A percentile compares a stretch with the other conserved stretches of the same genome.
phyloP scores from a whole-genome alignment of 2,329 filamentous ascomycete genomes.

The Penicillium verrucosum region DNA sequence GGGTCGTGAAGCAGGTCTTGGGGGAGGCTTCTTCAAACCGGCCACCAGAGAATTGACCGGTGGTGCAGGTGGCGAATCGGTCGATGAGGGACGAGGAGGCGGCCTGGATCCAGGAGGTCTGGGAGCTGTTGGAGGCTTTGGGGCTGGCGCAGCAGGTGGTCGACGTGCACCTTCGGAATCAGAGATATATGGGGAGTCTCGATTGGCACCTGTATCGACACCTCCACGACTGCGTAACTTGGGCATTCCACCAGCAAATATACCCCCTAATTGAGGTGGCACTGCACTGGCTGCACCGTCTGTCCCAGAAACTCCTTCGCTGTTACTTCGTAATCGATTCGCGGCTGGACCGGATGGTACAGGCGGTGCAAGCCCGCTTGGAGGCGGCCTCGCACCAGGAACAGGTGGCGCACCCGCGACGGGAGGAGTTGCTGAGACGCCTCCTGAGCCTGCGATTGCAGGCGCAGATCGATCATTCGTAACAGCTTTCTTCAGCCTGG shows the following conservation, averaged over 20 bases:
- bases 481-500: slow-evolving; percentile 74
- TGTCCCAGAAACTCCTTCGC: slow-evolving; percentile 53
- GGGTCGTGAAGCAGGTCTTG: slow-evolving; percentile 53
- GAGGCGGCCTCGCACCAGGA: slow-evolving; percentile 48
- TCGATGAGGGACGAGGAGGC: slow-evolving; percentile 48
- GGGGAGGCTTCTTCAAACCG: slow-evolving; percentile 58
- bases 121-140: slow-evolving; percentile 53
- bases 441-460: slow-evolving; percentile 56
- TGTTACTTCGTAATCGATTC: slow-evolving; percentile 77
- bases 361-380: slow-evolving; percentile 30
- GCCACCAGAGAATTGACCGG: slow-evolving; percentile 54
- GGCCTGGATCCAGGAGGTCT: slow-evolving; percentile 54
- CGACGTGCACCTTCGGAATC: slow-evolving; percentile 66
- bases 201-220: slow-evolving; percentile 70
- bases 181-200: slow-evolving; percentile 71
- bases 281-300: slow-evolving; percentile 50
- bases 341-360: slow-evolving; percentile 51
- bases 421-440: slow-evolving; percentile 57
- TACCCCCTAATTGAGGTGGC: slow-evolving; percentile 72
- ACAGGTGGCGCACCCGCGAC: slow-evolving; percentile 77
- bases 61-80: slow-evolving; percentile 48
- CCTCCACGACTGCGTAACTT: slow-evolving; percentile 88
- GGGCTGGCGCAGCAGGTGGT: slow-evolving; percentile 52
- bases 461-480: slow-evolving; percentile 93
- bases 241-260: slow-evolving; percentile 93